These are phyloP conservation scores for Pythium sp. DNA, from an alignment of 352 stramenopile genomes.

Conservation along the genomic window DNA sequence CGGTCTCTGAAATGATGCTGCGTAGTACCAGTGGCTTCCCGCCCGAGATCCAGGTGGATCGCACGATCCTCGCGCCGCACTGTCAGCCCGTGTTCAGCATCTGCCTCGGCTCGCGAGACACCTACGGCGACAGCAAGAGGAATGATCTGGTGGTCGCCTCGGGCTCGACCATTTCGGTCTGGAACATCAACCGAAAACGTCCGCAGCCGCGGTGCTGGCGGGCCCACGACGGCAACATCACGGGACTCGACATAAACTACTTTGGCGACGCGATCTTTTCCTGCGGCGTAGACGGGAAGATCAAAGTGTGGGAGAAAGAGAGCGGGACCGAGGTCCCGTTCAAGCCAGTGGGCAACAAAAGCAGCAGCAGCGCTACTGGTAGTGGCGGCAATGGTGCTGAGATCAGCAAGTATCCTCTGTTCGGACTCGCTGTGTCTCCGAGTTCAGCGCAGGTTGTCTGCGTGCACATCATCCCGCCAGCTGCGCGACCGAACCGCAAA, in stretches of 20 bases:
- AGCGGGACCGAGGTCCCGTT: constrained; percentile 32
- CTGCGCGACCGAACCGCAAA: constrained; percentile 74
- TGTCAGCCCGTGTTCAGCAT: constrained; percentile 61
- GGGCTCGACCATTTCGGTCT: constrained; percentile 68
- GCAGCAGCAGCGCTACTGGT: too few species aligned
- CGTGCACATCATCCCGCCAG: constrained; percentile 71
- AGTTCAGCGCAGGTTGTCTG: constrained; percentile 66
- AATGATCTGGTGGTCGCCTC: constrained; percentile 62
- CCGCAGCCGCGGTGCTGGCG: constrained; percentile 38
- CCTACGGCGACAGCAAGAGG: constrained; percentile 44
- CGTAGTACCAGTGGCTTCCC: constrained; percentile 1
- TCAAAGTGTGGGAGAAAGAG: constrained; percentile 61
- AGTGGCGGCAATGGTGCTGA: constrained; percentile 1
- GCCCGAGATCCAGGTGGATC: constrained; percentile 34
- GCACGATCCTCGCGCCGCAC: constrained; percentile 52
- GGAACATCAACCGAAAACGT: constrained; percentile 60
- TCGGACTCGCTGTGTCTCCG: constrained; percentile 64
- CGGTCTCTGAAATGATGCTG: constrained; percentile 9
- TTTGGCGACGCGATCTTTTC: constrained; percentile 67
- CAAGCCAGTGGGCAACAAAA: background rate
- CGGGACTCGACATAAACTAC: constrained; percentile 52
- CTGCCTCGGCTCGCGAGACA: constrained; percentile 46
- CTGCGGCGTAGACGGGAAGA: constrained; percentile 52
- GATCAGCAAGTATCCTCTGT: constrained; percentile 59
- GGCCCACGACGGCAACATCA: constrained; percentile 71